Base-by-base conservation (phyloP, 179 eudicot genomes). In the Beta macrorhiza region DNA sequence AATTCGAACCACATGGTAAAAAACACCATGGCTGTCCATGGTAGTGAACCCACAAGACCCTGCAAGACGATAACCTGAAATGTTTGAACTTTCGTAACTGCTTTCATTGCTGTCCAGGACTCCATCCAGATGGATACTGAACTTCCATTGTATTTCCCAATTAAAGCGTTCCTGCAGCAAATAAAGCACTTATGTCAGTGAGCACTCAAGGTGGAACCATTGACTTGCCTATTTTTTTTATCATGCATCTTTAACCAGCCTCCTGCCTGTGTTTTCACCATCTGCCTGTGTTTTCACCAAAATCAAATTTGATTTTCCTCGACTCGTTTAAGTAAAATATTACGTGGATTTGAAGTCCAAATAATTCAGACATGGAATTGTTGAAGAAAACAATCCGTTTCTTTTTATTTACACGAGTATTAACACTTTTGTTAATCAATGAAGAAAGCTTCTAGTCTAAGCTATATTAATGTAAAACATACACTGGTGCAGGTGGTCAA, bases 1-100 rank as follows among this genome's bases (percentile, higher is more conserved):
- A 96, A 86, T 82, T 96, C 91, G 44, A 96, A 94, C 98, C 99
- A 96, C 88, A 96, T 82, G 72, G 96, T 94, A 84, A 91, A 89
- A 86, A 96, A 96, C 49, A 94, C 98, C 92, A 94, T 92, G 67
- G 99, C 93, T 77, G 99, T 92, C 98, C 98, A 96, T 37, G 99
- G 99, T 20, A 96, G 80, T 32, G 97, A 94, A 67, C 99, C 99
- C 84, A 94, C 93, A 61, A 96, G 90, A 71, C 99, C 98, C 84
- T 96, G 97, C 89, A 92, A 84, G 52, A 92, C 99, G 81, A 96
- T 94, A 82, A 96, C 86, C 89, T 90, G 97, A 88, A 96, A 92
- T 14, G 98, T 94, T 61, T 58, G 86, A 71, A 96, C 93, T 85
- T 86, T 92, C n/a, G 89, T 83, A n/a, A 96, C 93, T 52, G 89